These are phyloP conservation scores for Ophiocordyceps polyrhachis-furcata DNA, from an alignment of 2,329 filamentous ascomycete genomes.

Conservation along the genomic window DNA sequence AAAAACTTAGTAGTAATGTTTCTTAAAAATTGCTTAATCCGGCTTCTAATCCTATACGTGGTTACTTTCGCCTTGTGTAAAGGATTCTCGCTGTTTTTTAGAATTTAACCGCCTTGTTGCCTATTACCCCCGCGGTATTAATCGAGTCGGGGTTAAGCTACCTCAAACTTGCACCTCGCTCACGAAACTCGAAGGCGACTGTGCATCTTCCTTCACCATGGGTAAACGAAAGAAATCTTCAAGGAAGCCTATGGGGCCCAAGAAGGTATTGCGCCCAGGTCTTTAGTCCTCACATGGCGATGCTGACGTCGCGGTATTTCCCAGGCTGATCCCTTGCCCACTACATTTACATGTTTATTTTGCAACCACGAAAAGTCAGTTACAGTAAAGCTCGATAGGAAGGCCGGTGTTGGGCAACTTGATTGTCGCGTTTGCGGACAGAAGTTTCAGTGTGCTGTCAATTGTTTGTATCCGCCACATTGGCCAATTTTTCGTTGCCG, in stretches of 20 bases:
- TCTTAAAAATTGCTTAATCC: too few relatives aligned
- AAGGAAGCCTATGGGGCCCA: conserved; percentile 61
- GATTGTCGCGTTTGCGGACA: conserved; percentile 89
- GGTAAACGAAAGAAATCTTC: conserved; percentile 93
- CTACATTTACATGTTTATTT: conserved; percentile 90
- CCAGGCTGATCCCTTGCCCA: conserved; percentile 53
- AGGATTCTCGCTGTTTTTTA: too few relatives aligned
- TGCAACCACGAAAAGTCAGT: conserved; percentile 96
- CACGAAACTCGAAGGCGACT: too few relatives aligned
- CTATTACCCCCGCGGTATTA: too few relatives aligned
- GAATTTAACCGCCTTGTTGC: too few relatives aligned
- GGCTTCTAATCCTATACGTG: too few relatives aligned
- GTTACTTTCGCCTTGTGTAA: too few relatives aligned
- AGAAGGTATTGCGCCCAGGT: conserved; percentile 40
- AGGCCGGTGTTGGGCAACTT: conserved; percentile 66
- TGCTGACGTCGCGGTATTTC: background rate
- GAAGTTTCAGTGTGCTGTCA: conserved; percentile 80
- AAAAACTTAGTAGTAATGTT: too few relatives aligned
- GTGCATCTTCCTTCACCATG: conserved; percentile 27
- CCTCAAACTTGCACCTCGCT: too few relatives aligned
- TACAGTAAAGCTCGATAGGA: conserved; percentile 83
- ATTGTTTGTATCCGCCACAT: conserved; percentile 40
- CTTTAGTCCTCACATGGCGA: background rate
- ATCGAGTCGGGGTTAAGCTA: too few relatives aligned
- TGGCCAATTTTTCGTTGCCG: too few relatives aligned